Conservation (phyloP, 1,284 basidiomycete genomes). For the Cystobasidium pallidum region DNA sequence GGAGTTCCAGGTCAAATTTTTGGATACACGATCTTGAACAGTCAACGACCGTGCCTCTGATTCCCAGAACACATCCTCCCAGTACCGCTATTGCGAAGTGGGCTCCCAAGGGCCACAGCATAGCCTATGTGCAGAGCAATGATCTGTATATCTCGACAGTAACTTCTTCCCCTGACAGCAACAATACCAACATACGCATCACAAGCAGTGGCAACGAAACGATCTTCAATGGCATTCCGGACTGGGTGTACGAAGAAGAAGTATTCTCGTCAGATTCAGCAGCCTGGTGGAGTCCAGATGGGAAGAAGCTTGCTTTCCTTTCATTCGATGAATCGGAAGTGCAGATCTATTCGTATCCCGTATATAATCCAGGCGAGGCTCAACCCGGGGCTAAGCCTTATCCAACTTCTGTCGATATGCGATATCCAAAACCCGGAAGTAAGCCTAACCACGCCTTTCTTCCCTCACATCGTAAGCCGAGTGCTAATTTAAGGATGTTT, state of each 20-base stretch:
- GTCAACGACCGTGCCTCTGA: conserved; percentile 70
- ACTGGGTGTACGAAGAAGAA: conserved; percentile 97
- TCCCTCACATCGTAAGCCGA: neutral
- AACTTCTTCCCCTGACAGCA: conserved; percentile 59
- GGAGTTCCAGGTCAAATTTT: conserved; percentile 84
- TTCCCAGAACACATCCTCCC: conserved; percentile 68
- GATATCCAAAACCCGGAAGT: conserved; percentile 70
- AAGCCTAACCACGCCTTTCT: neutral
- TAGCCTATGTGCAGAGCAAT: conserved; percentile 80
- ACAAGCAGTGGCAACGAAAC: conserved; percentile 79
- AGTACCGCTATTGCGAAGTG: conserved; percentile 76
- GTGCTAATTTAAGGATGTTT: neutral
- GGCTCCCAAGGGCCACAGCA: conserved; percentile 76
- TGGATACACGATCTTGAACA: conserved; percentile 73
- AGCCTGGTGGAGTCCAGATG: conserved; percentile 89
- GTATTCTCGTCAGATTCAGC: conserved; percentile 74
- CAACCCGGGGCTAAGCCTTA: conserved; percentile 74
- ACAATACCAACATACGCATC: conserved; percentile 66
- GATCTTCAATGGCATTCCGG: conserved; percentile 90
- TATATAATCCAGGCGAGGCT: conserved; percentile 82
- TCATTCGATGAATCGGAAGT: conserved; percentile 85
- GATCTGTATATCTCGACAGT: conserved; percentile 76
- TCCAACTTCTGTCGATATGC: conserved; percentile 74
- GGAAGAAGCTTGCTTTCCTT: conserved; percentile 78
- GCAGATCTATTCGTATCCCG: conserved; percentile 79